phyloP scores from a whole-genome alignment of 371 early-diverging fungal species.

The Mucor sp. region DNA sequence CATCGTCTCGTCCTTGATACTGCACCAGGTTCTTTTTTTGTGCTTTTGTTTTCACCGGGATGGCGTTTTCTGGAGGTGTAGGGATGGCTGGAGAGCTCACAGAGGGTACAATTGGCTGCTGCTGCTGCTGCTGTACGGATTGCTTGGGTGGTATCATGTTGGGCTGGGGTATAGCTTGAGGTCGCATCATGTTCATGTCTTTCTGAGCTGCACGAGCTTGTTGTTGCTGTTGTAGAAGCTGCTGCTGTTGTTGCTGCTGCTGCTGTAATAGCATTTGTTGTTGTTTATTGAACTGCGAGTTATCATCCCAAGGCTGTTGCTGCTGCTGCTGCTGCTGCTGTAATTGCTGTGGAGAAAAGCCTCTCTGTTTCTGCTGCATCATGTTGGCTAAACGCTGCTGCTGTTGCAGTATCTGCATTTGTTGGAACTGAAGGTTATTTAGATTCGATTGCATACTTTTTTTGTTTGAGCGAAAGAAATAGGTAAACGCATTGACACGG shows the following conservation, averaged over 20 bases:
- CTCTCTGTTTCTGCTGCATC: conserved; percentile 18
- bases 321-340: conserved; percentile 4
- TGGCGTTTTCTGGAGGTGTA: conserved; percentile 21
- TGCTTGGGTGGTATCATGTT: conserved; percentile 25
- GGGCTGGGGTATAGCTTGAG: conserved; percentile 2
- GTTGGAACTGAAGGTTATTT: conserved; percentile 15
- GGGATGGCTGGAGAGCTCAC: conserved; percentile 16
- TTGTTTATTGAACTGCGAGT: neutral
- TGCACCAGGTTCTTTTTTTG: conserved; percentile 20
- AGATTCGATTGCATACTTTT: conserved; percentile 13
- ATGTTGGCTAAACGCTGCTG: conserved; percentile 16
- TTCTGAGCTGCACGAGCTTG: neutral
- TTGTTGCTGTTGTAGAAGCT: neutral
- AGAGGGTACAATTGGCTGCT: conserved; percentile 29
- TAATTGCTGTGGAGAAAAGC: neutral
- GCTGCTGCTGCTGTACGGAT: conserved; percentile 26
- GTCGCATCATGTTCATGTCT: conserved; percentile 1
- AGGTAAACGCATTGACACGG: neutral
- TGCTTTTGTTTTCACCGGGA: conserved; percentile 18
- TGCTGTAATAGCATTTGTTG: conserved; percentile 1
- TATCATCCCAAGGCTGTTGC: neutral
- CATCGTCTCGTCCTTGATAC: conserved; percentile 37
- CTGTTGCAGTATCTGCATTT: conserved; percentile 13
- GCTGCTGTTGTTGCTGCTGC: neutral
- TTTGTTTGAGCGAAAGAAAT: neutral